A percentile compares a stretch with the other conserved stretches of the same genome.
Conservation (phyloP, 371 early-diverging fungal genomes). For the Cokeromyces recurvatus region DNA sequence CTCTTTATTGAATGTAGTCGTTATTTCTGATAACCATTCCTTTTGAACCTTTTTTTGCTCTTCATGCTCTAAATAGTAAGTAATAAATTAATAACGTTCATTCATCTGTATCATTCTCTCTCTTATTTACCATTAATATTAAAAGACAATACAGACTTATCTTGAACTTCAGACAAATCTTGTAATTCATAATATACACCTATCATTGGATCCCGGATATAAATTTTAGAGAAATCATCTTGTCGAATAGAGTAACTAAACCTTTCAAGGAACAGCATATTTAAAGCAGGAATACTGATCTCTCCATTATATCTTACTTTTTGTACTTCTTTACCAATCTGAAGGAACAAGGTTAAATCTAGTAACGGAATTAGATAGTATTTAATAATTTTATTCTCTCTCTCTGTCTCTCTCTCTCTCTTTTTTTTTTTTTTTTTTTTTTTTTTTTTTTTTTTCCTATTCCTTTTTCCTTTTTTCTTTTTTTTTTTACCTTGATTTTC, state of each 20-base stretch:
- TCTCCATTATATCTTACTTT: conserved; percentile 55
- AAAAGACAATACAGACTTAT: conserved; percentile 60
- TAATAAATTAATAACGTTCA: no score
- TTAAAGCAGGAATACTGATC: conserved; percentile 53
- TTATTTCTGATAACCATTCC: conserved; percentile 26
- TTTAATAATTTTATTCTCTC: no score
- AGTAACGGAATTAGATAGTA: no score
- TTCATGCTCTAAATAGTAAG: conserved; percentile 11
- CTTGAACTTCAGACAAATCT: conserved; percentile 55
- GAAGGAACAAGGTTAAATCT: conserved; percentile 45
- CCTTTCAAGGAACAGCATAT: conserved; percentile 64
- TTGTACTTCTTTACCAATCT: conserved; percentile 58
- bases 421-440: not conserved
- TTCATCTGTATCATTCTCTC: no score
- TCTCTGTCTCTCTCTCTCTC: not conserved
- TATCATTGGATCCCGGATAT: conserved; percentile 59
- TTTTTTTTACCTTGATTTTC: not conserved
- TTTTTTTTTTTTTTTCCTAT: conserved; percentile 3
- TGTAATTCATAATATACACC: conserved; percentile 68
- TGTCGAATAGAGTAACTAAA: conserved; percentile 60
- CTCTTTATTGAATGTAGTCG: conserved; percentile 29
- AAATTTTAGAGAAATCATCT: conserved; percentile 62
- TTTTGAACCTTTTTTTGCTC: conserved; percentile 26
- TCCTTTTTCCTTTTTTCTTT: conserved; percentile 3
- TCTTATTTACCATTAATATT: conserved; percentile 67